A percentile compares a stretch with the other conserved stretches of the same genome.
phyloP scores from a whole-genome alignment of 2,329 filamentous ascomycete genomes.

The Colletotrichum abscissum region DNA sequence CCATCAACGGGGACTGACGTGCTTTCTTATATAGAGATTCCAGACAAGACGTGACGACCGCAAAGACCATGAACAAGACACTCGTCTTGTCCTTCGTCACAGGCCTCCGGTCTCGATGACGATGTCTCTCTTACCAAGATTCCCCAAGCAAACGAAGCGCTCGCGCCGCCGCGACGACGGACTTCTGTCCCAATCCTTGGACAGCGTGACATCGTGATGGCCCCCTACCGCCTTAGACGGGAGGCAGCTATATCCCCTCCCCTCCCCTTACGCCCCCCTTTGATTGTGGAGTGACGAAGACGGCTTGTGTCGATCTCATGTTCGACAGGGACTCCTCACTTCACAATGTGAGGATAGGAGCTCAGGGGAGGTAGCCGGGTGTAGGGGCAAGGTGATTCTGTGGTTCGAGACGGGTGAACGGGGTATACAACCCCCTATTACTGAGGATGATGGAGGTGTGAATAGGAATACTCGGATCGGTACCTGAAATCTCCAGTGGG shows the following conservation, averaged over 20 bases:
- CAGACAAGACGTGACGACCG: neutral
- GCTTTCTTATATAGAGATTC: constrained; percentile 28
- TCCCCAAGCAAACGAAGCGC: neutral
- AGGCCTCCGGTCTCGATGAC: constrained; percentile 22
- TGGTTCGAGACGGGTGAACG: neutral
- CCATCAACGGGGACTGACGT: neutral
- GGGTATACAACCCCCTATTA: neutral
- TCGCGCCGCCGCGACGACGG: neutral
- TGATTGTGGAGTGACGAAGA: constrained; percentile 19
- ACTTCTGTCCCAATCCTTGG: neutral
- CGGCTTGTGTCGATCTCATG: constrained; percentile 21
- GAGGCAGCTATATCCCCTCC: constrained; percentile 8
- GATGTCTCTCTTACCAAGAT: neutral
- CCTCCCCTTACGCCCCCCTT: neutral
- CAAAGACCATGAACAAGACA: neutral
- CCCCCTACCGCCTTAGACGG: constrained; percentile 10
- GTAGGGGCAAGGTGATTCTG: neutral
- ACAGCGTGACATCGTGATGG: constrained; percentile 29
- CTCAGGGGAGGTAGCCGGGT: neutral
- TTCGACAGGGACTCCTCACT: neutral
- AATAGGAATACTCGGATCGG: constrained; percentile 17
- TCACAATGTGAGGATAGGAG: neutral
- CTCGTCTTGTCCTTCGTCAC: constrained; percentile 29
- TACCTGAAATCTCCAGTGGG: constrained; percentile 30
- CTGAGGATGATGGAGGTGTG: neutral